phyloP scores from a whole-genome alignment of 176 grass and related monocot genomes.

The Musa acuminata region DNA sequence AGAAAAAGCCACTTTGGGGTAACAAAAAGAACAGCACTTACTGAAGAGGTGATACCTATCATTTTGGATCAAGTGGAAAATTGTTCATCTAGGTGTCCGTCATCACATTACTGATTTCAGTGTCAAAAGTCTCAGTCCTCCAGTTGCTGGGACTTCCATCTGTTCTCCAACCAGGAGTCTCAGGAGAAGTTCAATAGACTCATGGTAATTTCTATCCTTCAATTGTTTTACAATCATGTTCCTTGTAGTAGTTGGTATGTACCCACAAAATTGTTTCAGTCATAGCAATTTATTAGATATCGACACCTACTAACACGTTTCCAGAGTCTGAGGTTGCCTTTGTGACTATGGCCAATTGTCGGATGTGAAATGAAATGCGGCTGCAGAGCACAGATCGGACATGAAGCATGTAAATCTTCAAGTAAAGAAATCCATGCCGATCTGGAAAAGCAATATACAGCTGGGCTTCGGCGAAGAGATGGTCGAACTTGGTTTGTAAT shows the following conservation, averaged over 20 bases:
- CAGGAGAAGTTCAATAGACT: constrained; percentile 99
- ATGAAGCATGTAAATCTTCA: constrained; percentile 35
- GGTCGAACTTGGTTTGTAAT: constrained; percentile 86
- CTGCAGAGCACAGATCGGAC: constrained; percentile 28
- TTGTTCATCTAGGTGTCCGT: not conserved
- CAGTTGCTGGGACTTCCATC: constrained; percentile 61
- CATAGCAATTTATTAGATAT: constrained; percentile 12
- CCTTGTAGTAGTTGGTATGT: too few species aligned
- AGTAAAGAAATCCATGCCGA: constrained; percentile 77
- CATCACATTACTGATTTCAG: constrained; percentile 5
- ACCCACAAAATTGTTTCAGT: not conserved
- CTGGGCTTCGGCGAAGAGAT: constrained; percentile 74
- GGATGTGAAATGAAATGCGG: constrained; percentile 63
- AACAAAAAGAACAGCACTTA: constrained; percentile 61
- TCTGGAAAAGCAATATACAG: constrained; percentile 85
- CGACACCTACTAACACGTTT: constrained; percentile 61
- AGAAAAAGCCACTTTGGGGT: constrained; percentile 95
- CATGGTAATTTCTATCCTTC: constrained; percentile 51
- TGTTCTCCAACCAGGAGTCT: constrained; percentile 64
- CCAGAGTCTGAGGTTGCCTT: constrained; percentile 99
- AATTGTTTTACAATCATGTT: not conserved
- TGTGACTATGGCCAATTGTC: constrained; percentile 80
- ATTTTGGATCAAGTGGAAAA: not conserved
- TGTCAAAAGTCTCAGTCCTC: constrained; percentile 35
- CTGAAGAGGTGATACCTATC: constrained; percentile 43